Conservation (phyloP, 2,329 filamentous ascomycete species). For the Tolypocladium cylindrosporum region DNA sequence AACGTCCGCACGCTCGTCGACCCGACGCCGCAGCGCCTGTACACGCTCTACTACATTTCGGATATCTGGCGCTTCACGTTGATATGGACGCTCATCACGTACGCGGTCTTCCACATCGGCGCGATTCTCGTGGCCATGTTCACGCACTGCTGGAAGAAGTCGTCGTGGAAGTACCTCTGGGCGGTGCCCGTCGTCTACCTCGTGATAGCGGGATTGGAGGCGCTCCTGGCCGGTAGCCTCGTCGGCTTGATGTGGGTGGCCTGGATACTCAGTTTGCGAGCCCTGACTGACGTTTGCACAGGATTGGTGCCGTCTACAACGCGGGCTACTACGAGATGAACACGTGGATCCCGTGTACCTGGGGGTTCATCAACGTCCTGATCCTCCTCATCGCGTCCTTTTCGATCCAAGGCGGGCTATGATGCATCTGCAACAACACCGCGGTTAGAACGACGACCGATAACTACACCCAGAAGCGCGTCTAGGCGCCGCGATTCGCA, state of each 20-base stretch:
- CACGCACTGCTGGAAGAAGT: conserved; percentile 54
- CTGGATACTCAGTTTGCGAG: not conserved
- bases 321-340: conserved; percentile 83
- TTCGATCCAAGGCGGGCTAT: conserved; percentile 84
- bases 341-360: conserved; percentile 86
- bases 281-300: conserved; percentile 22
- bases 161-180: conserved; percentile 56
- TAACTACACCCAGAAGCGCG: not conserved
- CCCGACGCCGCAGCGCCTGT: conserved; percentile 27
- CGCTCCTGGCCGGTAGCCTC: conserved; percentile 68
- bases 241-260: conserved; percentile 59
- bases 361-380: conserved; percentile 76
- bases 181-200: conserved; percentile 61
- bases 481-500: not conserved
- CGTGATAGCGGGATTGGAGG: conserved; percentile 64
- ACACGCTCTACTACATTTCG: conserved; percentile 59
- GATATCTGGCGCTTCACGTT: conserved; percentile 86
- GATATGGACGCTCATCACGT: conserved; percentile 76
- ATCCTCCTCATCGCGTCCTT: conserved; percentile 81
- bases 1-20: conserved; percentile 56
- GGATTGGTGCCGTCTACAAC: conserved; percentile 70
- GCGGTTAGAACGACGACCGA: not conserved
- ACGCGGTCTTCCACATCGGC: conserved; percentile 62
- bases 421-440: conserved; percentile 16
- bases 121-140: conserved; percentile 62